Evolutionary conservation across 129 eudicot genomes (phyloP).

Genomic region (sunflower (Helianthus annuus)): HanXRQr2.0-SUNRISE NC_035441.2:129819051-129819550

Average conservation of each 20-base stretch:
- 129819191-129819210: neutral
- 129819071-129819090: conserved; percentile 55
- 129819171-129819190: conserved; percentile 50
- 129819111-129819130: conserved; percentile 86
- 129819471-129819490: neutral
- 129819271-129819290: neutral
- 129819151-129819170: conserved; percentile 82
- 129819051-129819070: conserved; percentile 59
- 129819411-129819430: too few species aligned
- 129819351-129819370: neutral
- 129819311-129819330: neutral
- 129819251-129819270: neutral
- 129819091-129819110: conserved; percentile 52
- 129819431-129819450: neutral
- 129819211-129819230: neutral
- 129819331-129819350: neutral
- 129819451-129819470: neutral
- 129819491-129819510: neutral
- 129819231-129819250: neutral
- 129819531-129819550: neutral
- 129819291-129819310: neutral
- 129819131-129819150: conserved; percentile 93
- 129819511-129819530: too few species aligned
- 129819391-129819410: neutral
- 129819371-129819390: neutral